These are phyloP conservation scores for Infundibulicybe gibba DNA, from an alignment of 768 basidiomycete species.

Conservation along the genomic window DNA sequence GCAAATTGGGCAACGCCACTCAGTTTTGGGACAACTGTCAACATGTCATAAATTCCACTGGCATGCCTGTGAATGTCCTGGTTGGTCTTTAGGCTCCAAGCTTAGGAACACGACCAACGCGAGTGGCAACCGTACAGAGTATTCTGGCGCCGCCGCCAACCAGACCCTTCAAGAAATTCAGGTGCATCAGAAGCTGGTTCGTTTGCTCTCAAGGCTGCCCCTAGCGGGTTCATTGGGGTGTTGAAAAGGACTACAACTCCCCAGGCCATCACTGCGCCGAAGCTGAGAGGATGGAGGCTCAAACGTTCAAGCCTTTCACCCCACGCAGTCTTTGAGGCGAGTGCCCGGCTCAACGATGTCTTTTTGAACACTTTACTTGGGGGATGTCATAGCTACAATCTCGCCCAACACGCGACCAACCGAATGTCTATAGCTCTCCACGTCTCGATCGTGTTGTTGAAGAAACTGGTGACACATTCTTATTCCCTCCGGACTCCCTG, in stretches of 20 bases:
- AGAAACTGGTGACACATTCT: slow-evolving; percentile 66
- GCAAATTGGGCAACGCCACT: too few species aligned
- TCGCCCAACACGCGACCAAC: slow-evolving; percentile 10
- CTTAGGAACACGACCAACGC: too few species aligned
- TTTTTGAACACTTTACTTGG: slow-evolving; percentile 74
- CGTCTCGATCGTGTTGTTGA: slow-evolving; percentile 57
- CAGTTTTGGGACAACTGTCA: too few species aligned
- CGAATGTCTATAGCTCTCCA: slow-evolving; percentile 44
- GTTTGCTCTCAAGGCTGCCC: slow-evolving; percentile 24
- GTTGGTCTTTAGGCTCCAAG: too few species aligned
- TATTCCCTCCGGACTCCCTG: slow-evolving; percentile 59
- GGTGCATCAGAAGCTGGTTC: slow-evolving; percentile 52
- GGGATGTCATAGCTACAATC: slow-evolving; percentile 29
- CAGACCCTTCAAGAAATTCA: slow-evolving; percentile 54
- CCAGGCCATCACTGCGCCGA: slow-evolving; percentile 36
- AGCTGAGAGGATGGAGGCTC: slow-evolving; percentile 66
- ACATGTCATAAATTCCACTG: too few species aligned
- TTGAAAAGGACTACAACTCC: slow-evolving; percentile 33
- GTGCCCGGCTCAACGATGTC: slow-evolving; percentile 72
- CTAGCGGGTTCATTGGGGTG: slow-evolving; percentile 47
- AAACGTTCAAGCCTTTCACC: slow-evolving; percentile 49
- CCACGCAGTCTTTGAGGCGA: slow-evolving; percentile 68
- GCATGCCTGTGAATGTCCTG: too few species aligned
- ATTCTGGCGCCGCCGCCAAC: too few species aligned
- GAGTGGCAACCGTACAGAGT: too few species aligned